Evolutionary conservation across 2,329 filamentous ascomycete genomes (phyloP), one percentile per base, ranked within the genome.

Genomic region (Celoporthe dispersa): DNA sequence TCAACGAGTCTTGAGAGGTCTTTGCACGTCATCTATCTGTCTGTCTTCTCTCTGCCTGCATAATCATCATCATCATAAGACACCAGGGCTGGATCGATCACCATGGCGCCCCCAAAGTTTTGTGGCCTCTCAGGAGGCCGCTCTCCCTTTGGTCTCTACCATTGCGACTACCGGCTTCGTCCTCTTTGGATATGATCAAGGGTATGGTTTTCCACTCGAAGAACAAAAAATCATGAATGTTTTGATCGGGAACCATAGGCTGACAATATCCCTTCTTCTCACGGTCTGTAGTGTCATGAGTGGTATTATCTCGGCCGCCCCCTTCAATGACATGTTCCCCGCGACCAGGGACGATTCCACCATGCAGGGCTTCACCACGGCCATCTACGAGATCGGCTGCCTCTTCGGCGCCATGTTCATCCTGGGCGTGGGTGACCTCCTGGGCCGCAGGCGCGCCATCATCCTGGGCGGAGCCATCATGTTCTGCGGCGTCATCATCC

Each of bases 121-220:
- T 85, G 86, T 77, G 88, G 89, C 78, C 81, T 91, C 71, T 85
- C 84, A 48, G 90, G 77, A 83, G 81, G 73, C 81, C 80, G 51
- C 82, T 91, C 67, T 87, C 85, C 25, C 74, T 89, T 81, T 84
- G 53, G 84, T 91, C 62, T 89, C 89, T 1, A 84, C 85, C n/a
- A 84, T 91, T 35, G 88, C 89, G 4, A 91, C 89, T 0, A 89
- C 87, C 64, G 88, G 87, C 31, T 90, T 90, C 80, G 77, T 89
- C 37, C 82, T 88, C n/a, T 88, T 87, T 71, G 86, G 86, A 68
- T 88, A 88, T 75, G 86, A 88, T 70, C 86, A 84, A 77, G 82
- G 81, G 81, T 83, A 75, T 73, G 80, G 77, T 16, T 19, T 14
- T 11, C 28, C 37, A n/a, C 48, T 7, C 7, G 3, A 12, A 31